Evolutionary conservation across 1,139 yeast genomes (phyloP).

Genomic region (Nadsonia starkeyi-henricii): DNA sequence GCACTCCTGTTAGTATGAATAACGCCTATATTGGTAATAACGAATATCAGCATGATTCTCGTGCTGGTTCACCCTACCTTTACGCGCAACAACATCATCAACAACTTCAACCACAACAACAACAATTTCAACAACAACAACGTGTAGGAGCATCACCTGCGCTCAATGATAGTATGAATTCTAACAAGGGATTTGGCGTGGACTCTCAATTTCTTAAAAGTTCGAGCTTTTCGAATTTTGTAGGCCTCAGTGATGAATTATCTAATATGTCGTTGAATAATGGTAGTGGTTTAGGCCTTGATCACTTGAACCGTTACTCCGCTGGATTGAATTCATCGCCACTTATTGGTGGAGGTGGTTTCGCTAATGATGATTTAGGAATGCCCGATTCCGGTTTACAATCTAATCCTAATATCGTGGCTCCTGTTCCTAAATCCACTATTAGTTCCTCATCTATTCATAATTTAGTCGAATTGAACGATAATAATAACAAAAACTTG

Average conservation of each 20-base stretch:
- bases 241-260: background rate
- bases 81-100: background rate
- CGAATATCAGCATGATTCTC: no score
- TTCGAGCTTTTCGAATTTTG: background rate
- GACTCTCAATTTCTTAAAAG: background rate
- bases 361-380: no score
- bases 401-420: background rate
- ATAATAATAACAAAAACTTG: background rate
- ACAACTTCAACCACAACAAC: background rate
- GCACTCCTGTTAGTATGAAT: background rate
- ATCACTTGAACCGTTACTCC: background rate
- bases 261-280: background rate
- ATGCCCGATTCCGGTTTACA: background rate
- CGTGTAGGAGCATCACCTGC: background rate
- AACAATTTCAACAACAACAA: no score
- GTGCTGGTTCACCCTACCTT: background rate
- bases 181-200: background rate
- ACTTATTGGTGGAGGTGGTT: background rate
- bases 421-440: background rate
- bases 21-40: background rate
- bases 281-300: background rate
- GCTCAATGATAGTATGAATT: background rate
- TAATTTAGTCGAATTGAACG: background rate
- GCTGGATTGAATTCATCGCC: background rate
- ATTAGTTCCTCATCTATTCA: background rate